Evolutionary conservation across 2,329 filamentous ascomycete species (phyloP).

Genomic region (Drechmeria coniospora): DNA sequence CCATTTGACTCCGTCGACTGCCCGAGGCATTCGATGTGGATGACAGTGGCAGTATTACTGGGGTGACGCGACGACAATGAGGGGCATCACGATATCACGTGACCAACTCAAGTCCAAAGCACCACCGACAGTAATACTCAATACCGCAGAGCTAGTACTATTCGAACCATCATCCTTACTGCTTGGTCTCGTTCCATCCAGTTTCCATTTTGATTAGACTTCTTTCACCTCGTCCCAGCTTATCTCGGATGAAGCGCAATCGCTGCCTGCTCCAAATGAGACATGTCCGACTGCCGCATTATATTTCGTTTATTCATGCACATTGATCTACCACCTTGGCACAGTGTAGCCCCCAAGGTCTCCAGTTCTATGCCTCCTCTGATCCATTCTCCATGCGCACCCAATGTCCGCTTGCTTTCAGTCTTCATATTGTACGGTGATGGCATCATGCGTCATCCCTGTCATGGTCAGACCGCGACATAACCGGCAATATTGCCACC

Average conservation of each 20-base stretch:
- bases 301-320: too few species aligned
- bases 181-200: not conserved
- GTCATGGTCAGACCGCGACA: not conserved
- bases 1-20: slow-evolving; percentile 10
- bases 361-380: too few species aligned
- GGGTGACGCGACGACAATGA: slow-evolving; percentile 7
- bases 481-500: not conserved
- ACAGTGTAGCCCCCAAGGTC: too few species aligned
- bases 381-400: too few species aligned
- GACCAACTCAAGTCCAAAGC: slow-evolving; percentile 1
- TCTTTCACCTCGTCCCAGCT: too few species aligned
- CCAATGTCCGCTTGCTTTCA: not conserved
- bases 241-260: too few species aligned
- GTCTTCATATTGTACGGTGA: slow-evolving; percentile 19
- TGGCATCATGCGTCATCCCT: slow-evolving; percentile 22
- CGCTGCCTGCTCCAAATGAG: too few species aligned
- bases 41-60: not conserved
- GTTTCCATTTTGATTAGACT: too few species aligned
- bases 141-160: too few species aligned
- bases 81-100: slow-evolving; percentile 10
- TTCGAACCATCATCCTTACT: not conserved
- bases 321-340: too few species aligned
- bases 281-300: too few species aligned
- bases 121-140: too few species aligned
- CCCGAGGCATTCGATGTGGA: not conserved